Evolutionary conservation across 176 grass and related monocot genomes (phyloP).

Genomic region (barley (Hordeum vulgare)): DNA sequence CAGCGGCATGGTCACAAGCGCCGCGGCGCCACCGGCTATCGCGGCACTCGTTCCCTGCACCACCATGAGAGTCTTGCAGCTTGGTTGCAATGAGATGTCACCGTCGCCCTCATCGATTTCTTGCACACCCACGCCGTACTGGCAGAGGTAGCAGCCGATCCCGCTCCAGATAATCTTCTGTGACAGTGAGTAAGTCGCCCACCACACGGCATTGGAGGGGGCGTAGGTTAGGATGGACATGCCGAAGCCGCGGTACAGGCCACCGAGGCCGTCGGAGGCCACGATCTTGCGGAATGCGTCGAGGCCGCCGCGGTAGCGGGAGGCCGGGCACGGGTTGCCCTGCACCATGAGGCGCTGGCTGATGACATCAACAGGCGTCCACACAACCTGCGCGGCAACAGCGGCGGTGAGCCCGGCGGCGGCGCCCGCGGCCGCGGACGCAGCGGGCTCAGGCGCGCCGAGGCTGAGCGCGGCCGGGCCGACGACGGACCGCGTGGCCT

Average conservation of each 20-base stretch:
- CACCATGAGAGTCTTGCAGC: slow-evolving; percentile 53
- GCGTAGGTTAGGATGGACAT: slow-evolving; percentile 85
- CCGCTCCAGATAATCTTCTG: slow-evolving; percentile 72
- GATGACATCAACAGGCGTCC: slow-evolving; percentile 74
- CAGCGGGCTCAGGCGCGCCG: slow-evolving; percentile 39
- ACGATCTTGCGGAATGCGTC: slow-evolving; percentile 73
- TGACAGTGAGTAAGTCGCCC: slow-evolving; percentile 63
- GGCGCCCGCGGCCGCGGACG: slow-evolving; percentile 29
- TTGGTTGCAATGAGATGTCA: slow-evolving; percentile 41
- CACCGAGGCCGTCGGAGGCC: slow-evolving; percentile 38
- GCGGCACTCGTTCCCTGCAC: slow-evolving; percentile 67
- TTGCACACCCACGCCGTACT: slow-evolving; percentile 45
- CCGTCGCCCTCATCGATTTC: slow-evolving; percentile 31
- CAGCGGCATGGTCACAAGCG: slow-evolving; percentile 73
- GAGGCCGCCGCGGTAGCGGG: slow-evolving; percentile 51
- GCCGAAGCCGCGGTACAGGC: slow-evolving; percentile 72
- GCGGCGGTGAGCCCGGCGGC: slow-evolving; percentile 41
- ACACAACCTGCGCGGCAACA: slow-evolving; percentile 60
- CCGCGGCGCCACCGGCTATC: slow-evolving; percentile 48
- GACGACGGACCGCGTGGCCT: slow-evolving; percentile 52
- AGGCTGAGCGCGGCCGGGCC: slow-evolving; percentile 29
- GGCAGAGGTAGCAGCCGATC: slow-evolving; percentile 47
- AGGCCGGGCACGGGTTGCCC: slow-evolving; percentile 33
- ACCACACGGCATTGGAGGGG: slow-evolving; percentile 82
- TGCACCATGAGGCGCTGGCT: slow-evolving; percentile 87